Evolutionary conservation across 441 rosid genomes (phyloP).

Genomic region (Viola pubescens): DNA sequence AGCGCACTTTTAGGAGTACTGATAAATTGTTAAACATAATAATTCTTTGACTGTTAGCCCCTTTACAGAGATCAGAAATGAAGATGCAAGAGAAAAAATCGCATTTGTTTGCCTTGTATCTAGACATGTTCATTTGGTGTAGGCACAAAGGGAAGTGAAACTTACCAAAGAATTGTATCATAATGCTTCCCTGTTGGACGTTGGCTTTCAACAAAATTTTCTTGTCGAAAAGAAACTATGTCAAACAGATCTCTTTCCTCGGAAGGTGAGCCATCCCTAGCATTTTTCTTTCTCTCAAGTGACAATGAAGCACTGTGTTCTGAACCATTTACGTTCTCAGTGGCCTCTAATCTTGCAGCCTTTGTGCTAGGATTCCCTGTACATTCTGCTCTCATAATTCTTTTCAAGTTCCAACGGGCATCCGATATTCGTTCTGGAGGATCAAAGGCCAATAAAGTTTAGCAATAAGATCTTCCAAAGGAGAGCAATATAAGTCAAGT

Average conservation of each 20-base stretch:
- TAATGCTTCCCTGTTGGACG: constrained; percentile 33
- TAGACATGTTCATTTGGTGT: background rate
- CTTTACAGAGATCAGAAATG: background rate
- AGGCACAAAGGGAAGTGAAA: constrained; percentile 5
- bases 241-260: constrained; percentile 37
- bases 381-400: constrained; percentile 32
- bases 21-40: no score
- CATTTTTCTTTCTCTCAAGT: constrained; percentile 15
- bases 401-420: constrained; percentile 74
- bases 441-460: background rate
- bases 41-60: background rate
- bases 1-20: no score
- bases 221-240: constrained; percentile 62
- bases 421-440: constrained; percentile 54
- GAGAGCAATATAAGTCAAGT: no score
- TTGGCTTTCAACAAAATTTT: constrained; percentile 58
- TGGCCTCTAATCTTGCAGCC: constrained; percentile 18
- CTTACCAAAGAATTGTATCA: constrained; percentile 84
- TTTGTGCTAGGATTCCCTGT: constrained; percentile 23
- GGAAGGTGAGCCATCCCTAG: constrained; percentile 12
- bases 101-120: background rate
- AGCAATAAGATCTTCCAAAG: background rate
- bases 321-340: constrained; percentile 19
- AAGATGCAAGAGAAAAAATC: background rate
- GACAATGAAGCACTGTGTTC: constrained; percentile 18